Percentiles rank a stretch among this genome's conserved stretches.
Conservation (phyloP, 2,329 filamentous ascomycete species). For the Coniochaeta pulveracea region DNA sequence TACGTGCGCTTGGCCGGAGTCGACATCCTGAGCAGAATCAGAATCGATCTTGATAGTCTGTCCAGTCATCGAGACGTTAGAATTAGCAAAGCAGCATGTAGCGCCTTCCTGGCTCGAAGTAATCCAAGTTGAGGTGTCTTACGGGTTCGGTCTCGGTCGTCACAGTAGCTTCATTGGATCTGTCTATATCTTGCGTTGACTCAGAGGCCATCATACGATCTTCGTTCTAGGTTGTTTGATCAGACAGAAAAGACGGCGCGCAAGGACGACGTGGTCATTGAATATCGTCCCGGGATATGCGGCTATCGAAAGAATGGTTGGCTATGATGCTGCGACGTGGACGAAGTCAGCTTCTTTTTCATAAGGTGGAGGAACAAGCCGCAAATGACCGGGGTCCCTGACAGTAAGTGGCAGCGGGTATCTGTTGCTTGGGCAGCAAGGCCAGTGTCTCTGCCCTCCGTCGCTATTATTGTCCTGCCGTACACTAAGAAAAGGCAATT, state of each 20-base stretch:
- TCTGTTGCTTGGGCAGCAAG: background rate
- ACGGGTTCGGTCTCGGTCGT: slow-evolving; percentile 33
- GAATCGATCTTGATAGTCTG: slow-evolving; percentile 23
- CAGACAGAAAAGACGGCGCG: slow-evolving; percentile 8
- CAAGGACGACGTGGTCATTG: slow-evolving; percentile 2
- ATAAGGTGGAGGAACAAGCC: no score
- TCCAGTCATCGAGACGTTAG: slow-evolving; percentile 6
- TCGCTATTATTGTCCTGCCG: no score
- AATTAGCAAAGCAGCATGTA: slow-evolving; percentile 16
- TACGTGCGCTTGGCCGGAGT: slow-evolving; percentile 28
- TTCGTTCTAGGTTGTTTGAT: slow-evolving; percentile 20
- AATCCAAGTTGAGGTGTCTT: slow-evolving; percentile 21
- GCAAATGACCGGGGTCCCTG: no score
- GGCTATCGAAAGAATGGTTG: no score
- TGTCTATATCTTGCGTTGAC: slow-evolving; percentile 41
- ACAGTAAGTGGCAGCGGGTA: background rate
- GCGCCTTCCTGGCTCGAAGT: no score
- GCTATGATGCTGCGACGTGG: no score
- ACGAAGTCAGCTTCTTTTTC: no score
- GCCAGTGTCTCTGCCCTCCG: no score
- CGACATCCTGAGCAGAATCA: slow-evolving; percentile 37
- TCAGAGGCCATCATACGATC: slow-evolving; percentile 54
- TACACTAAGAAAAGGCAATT: background rate
- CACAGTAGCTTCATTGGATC: slow-evolving; percentile 41
- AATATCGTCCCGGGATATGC: no score